Conservation (phyloP, 169 alveolate species). For the Toxoplasma gondii region DNA sequence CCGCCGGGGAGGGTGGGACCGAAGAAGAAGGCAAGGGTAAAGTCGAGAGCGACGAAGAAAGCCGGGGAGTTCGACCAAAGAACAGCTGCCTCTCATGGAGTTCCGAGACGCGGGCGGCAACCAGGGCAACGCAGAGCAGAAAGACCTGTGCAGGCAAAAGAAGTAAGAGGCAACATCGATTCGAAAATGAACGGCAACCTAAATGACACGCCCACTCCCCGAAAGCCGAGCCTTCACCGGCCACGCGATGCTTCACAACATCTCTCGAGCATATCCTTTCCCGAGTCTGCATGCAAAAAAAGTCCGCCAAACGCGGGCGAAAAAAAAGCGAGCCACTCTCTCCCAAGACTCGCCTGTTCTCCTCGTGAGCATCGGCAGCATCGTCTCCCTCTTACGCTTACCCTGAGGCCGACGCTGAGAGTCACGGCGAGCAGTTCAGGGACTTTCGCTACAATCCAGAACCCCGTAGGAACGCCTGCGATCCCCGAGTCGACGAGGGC, state of each 20-base stretch:
- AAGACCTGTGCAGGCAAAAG: not conserved
- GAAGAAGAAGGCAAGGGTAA: not conserved
- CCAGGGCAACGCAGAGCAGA: not conserved
- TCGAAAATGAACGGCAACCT: too few species aligned
- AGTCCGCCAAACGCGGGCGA: too few species aligned
- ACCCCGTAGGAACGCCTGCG: not conserved
- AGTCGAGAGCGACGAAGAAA: not conserved
- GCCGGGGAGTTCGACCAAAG: not conserved
- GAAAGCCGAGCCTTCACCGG: too few species aligned
- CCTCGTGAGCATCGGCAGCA: too few species aligned
- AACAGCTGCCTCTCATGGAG: not conserved
- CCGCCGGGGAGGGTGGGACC: not conserved
- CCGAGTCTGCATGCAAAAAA: too few species aligned
- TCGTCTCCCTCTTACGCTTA: not conserved
- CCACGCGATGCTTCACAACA: too few species aligned
- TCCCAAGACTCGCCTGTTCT: too few species aligned
- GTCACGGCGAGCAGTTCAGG: not conserved
- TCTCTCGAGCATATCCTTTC: too few species aligned
- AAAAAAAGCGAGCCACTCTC: too few species aligned
- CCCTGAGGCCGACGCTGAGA: slow-evolving; percentile 1
- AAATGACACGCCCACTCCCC: too few species aligned
- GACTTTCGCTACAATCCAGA: not conserved
- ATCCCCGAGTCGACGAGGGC: not conserved
- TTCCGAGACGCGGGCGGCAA: not conserved
- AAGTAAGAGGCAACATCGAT: not conserved